phyloP scores from a whole-genome alignment of 2,329 filamentous ascomycete genomes.

The Rutstroemia sp. region DNA sequence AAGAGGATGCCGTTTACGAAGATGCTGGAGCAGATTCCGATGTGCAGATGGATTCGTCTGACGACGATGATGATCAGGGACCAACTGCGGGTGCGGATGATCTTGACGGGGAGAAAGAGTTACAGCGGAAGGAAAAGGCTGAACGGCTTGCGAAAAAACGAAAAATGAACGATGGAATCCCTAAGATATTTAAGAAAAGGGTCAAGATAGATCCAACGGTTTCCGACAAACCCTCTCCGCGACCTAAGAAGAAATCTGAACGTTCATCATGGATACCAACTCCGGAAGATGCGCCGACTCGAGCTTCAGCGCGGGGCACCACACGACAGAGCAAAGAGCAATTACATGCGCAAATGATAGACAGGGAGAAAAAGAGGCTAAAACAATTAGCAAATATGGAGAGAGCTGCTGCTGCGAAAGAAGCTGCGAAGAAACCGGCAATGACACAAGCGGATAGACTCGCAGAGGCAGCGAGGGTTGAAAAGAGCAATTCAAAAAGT shows the following conservation, averaged over 20 bases:
- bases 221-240: conserved; percentile 30
- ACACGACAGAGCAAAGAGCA: conserved; percentile 52
- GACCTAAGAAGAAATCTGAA: conserved; percentile 62
- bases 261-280: conserved; percentile 63
- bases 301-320: conserved; percentile 54
- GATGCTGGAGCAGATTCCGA: conserved; percentile 65
- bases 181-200: conserved; percentile 65
- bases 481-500: conserved; percentile 82
- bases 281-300: conserved; percentile 50
- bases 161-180: conserved; percentile 69
- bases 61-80: conserved; percentile 73
- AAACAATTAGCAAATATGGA: conserved; percentile 64
- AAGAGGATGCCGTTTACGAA: conserved; percentile 60
- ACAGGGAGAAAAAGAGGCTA: conserved; percentile 62
- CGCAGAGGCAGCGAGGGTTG: conserved; percentile 72
- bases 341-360: conserved; percentile 62
- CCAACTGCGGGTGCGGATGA: conserved; percentile 50
- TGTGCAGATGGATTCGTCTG: conserved; percentile 78
- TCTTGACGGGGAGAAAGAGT: conserved; percentile 77
- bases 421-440: conserved; percentile 65
- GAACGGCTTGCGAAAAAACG: conserved; percentile 68
- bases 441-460: conserved; percentile 85
- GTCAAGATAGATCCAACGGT: conserved; percentile 60
- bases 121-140: conserved; percentile 68
- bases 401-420: conserved; percentile 53